Conservation (phyloP, 1,284 basidiomycete species). For the Serendipita sp. region DNA sequence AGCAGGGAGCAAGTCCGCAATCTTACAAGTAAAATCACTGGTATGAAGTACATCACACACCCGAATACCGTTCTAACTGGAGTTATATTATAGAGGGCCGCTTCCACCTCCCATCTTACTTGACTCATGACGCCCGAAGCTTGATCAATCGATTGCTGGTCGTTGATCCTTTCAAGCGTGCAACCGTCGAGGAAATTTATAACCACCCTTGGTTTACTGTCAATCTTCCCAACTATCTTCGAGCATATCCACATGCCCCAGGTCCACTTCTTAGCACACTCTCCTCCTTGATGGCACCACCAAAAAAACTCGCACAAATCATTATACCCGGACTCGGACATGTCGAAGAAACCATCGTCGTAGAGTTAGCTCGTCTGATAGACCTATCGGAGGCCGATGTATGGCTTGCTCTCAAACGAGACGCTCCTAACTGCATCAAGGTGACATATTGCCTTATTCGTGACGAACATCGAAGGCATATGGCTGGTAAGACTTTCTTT, state of each 20-base stretch:
- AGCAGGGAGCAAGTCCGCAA: slow-evolving; percentile 44
- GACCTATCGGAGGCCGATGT: slow-evolving; percentile 70
- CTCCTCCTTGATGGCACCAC: slow-evolving; percentile 51
- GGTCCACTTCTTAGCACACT: slow-evolving; percentile 61
- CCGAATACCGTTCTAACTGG: slow-evolving; percentile 8
- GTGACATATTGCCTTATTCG: slow-evolving; percentile 90
- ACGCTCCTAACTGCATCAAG: slow-evolving; percentile 80
- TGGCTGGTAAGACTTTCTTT: slow-evolving; percentile 30
- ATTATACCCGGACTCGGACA: slow-evolving; percentile 72
- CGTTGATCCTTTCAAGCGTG: slow-evolving; percentile 84
- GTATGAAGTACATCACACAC: slow-evolving; percentile 32
- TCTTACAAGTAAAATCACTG: slow-evolving; percentile 84
- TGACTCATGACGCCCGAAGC: slow-evolving; percentile 61
- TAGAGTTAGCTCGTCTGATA: slow-evolving; percentile 66
- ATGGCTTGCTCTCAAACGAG: slow-evolving; percentile 67
- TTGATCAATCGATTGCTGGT: slow-evolving; percentile 79
- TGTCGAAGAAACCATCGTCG: slow-evolving; percentile 81
- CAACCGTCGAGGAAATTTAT: slow-evolving; percentile 81
- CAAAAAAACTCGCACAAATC: slow-evolving; percentile 51
- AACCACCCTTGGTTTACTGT: slow-evolving; percentile 78
- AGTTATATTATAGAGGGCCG: slow-evolving; percentile 46
- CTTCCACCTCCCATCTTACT: slow-evolving; percentile 67
- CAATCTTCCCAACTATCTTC: slow-evolving; percentile 76
- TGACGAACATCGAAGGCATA: slow-evolving; percentile 83
- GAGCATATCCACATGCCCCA: slow-evolving; percentile 68